Conservation (phyloP, 768 basidiomycete species). For the Podaxis sp. region DNA sequence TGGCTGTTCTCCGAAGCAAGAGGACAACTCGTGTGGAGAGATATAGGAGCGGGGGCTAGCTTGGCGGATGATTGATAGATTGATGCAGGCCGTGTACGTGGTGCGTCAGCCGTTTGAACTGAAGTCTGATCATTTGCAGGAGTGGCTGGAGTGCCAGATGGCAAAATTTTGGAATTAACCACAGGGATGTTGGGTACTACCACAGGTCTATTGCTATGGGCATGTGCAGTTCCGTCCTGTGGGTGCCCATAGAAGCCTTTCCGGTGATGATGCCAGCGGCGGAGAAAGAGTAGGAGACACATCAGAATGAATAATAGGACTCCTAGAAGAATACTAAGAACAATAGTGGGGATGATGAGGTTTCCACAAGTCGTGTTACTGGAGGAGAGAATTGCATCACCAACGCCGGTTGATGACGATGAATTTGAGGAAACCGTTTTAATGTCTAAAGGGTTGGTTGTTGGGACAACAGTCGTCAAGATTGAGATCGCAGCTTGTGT, state of each 20-base stretch:
- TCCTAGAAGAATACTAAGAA: not conserved
- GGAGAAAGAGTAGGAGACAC: not conserved
- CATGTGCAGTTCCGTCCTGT: not conserved
- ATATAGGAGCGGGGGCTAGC: too few relatives aligned
- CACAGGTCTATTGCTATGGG: too few relatives aligned
- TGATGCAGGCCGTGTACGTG: too few relatives aligned
- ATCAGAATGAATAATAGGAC: not conserved
- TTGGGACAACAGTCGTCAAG: not conserved
- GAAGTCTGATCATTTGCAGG: too few relatives aligned
- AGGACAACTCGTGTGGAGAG: too few relatives aligned
- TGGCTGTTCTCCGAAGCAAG: too few relatives aligned
- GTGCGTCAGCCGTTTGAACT: too few relatives aligned
- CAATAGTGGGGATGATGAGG: not conserved
- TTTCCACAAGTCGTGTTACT: not conserved
- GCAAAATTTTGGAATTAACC: too few relatives aligned
- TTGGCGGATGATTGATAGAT: too few relatives aligned
- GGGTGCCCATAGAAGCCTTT: not conserved
- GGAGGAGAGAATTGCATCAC: not conserved
- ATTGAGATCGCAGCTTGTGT: not conserved
- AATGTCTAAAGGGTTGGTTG: not conserved
- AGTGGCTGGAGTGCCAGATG: too few relatives aligned
- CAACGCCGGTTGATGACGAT: not conserved
- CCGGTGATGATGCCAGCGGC: not conserved
- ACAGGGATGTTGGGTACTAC: too few relatives aligned
- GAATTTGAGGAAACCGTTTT: not conserved